Conservation (phyloP, 305 asterid genomes). For the Fraxinus latifolia region DNA sequence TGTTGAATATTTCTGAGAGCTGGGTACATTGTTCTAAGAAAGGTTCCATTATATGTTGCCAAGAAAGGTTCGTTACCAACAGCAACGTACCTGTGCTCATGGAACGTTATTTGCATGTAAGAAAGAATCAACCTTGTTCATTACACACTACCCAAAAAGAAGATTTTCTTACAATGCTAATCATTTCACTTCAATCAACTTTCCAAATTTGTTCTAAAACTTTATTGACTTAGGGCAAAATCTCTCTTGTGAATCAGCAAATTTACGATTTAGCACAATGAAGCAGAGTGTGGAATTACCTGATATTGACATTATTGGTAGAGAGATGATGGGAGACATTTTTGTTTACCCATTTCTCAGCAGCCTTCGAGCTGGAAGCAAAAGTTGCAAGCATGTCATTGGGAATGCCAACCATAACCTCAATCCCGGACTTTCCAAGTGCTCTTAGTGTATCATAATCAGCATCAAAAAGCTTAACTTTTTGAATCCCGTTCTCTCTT, state of each 20-base stretch:
- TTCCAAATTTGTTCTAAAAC: neutral
- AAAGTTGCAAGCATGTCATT: slow-evolving; percentile 72
- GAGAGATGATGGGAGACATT: slow-evolving; percentile 60
- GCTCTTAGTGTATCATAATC: slow-evolving; percentile 69
- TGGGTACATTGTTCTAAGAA: slow-evolving; percentile 56
- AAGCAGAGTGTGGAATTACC: slow-evolving; percentile 32
- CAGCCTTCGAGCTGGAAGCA: slow-evolving; percentile 57
- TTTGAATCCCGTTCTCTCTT: slow-evolving; percentile 74
- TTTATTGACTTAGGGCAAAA: neutral
- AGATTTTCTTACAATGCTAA: neutral
- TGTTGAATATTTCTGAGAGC: slow-evolving; percentile 55
- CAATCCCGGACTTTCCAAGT: slow-evolving; percentile 58
- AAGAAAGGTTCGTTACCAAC: slow-evolving; percentile 81
- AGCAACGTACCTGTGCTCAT: slow-evolving; percentile 57
- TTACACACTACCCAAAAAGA: neutral
- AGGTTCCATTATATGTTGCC: slow-evolving; percentile 59
- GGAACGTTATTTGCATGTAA: neutral
- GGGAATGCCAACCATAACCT: slow-evolving; percentile 92
- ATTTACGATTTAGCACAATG: neutral
- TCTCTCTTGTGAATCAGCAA: neutral
- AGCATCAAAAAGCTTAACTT: slow-evolving; percentile 82
- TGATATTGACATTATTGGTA: slow-evolving; percentile 56
- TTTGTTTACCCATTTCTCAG: slow-evolving; percentile 71
- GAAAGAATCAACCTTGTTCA: neutral
- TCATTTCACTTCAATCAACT: neutral